A percentile compares a stretch with the other conserved stretches of the same genome.
Conservation (phyloP, 495 filamentous ascomycete genomes). For the Xylaria scruposa region DNA sequence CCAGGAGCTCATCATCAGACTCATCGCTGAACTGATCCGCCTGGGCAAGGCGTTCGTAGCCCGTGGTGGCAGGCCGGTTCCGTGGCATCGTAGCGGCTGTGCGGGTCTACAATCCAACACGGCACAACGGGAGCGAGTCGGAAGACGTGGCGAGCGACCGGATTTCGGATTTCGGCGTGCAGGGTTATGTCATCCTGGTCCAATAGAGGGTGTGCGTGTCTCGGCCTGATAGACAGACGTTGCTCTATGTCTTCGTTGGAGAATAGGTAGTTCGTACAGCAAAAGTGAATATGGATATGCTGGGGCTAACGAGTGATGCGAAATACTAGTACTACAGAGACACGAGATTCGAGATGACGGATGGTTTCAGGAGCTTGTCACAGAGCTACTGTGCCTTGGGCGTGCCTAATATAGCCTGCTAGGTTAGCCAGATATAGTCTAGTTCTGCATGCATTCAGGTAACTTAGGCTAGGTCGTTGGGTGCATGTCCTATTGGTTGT, state of each 20-base stretch:
- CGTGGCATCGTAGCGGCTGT: slow-evolving; percentile 44
- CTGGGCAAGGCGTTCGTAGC: slow-evolving; percentile 91
- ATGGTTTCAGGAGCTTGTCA: neutral
- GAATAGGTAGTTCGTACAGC: too few relatives aligned
- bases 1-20: slow-evolving; percentile 68
- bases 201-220: neutral
- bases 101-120: slow-evolving; percentile 7
- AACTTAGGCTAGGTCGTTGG: neutral
- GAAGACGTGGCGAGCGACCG: neutral
- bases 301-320: slow-evolving; percentile 9
- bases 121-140: neutral
- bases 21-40: slow-evolving; percentile 85
- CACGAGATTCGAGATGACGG: neutral
- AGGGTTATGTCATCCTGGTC: slow-evolving; percentile 23
- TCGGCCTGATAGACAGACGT: neutral
- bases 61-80: slow-evolving; percentile 76
- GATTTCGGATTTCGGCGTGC: neutral
- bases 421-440: neutral
- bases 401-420: neutral
- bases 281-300: neutral
- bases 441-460: neutral
- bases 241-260: neutral
- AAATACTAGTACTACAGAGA: neutral
- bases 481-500: neutral
- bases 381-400: neutral